Evolutionary conservation across 108 stramenopile genomes (phyloP).

Genomic region (Nitzschia putrida): DNA sequence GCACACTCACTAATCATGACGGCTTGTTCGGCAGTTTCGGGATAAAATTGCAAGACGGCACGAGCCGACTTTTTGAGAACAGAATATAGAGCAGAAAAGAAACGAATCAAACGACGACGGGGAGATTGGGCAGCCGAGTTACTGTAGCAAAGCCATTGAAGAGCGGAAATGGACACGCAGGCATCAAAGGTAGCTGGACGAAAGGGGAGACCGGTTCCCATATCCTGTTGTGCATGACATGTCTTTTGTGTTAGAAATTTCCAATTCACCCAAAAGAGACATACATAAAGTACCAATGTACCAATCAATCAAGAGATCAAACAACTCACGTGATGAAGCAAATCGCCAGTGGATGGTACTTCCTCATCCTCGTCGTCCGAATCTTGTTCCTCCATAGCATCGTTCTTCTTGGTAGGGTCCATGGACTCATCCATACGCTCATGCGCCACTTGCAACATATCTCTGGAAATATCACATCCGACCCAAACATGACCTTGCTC

Average conservation of each 20-base stretch:
- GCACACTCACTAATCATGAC: slow-evolving; percentile 94
- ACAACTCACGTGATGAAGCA: slow-evolving; percentile 70
- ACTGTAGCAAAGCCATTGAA: slow-evolving; percentile 99
- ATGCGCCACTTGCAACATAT: slow-evolving; percentile 96
- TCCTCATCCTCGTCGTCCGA: slow-evolving; percentile 39
- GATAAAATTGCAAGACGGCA: slow-evolving; percentile 99
- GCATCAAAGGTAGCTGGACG: slow-evolving; percentile 98
- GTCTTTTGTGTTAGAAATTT: too few relatives aligned
- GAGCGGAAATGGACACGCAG: slow-evolving; percentile 96
- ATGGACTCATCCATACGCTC: slow-evolving; percentile 76
- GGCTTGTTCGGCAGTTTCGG: slow-evolving; percentile 95
- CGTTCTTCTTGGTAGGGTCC: slow-evolving; percentile 11
- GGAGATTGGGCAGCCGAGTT: slow-evolving; percentile 88
- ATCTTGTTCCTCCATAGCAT: slow-evolving; percentile 28
- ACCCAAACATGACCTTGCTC: slow-evolving; percentile 97
- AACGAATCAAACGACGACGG: slow-evolving; percentile 85
- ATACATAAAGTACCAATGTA: too few relatives aligned
- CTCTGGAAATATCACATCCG: slow-evolving; percentile 92
- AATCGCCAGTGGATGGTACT: slow-evolving; percentile 66
- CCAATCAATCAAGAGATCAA: neutral
- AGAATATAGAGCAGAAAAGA: slow-evolving; percentile 95
- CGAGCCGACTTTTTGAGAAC: slow-evolving; percentile 90
- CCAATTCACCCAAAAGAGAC: neutral
- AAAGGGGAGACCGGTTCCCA: slow-evolving; percentile 99
- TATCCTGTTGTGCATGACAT: slow-evolving; percentile 57